Percentiles rank a stretch among this genome's conserved stretches.
Evolutionary conservation across 169 alveolate genomes (phyloP).

Genomic region (Cyclospora cayetanensis): DNA sequence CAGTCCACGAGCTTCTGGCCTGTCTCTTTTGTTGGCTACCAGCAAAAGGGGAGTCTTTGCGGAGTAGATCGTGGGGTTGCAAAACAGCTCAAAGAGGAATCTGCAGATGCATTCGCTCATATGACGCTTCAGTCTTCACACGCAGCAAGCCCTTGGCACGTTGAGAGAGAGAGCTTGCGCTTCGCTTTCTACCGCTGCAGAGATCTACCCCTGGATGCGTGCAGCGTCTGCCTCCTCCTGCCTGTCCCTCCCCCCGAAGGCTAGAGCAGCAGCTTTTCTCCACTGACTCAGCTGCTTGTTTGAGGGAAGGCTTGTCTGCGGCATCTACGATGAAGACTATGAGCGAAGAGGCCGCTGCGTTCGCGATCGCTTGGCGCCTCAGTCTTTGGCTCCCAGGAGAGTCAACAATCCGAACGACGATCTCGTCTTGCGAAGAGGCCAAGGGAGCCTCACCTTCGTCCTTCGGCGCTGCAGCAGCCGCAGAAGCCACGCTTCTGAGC

Average conservation of each 20-base stretch:
- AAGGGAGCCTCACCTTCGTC: not conserved
- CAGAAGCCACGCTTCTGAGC: not conserved
- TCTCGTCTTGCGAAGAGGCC: not conserved
- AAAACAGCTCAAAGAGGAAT: slow-evolving; percentile 38
- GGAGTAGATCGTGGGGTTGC: not conserved
- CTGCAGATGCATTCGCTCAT: too few relatives aligned
- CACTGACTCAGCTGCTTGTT: slow-evolving; percentile 55
- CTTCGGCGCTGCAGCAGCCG: not conserved
- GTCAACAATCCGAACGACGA: not conserved
- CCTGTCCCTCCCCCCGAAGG: too few relatives aligned
- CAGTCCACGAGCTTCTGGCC: slow-evolving; percentile 47
- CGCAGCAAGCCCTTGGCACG: too few relatives aligned
- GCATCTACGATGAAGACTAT: slow-evolving; percentile 57
- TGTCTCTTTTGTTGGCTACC: slow-evolving; percentile 50
- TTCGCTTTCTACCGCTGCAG: too few relatives aligned
- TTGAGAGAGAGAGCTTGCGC: too few relatives aligned
- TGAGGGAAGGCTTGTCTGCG: slow-evolving; percentile 41
- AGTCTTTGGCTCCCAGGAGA: not conserved
- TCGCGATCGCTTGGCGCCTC: not conserved
- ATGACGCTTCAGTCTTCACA: too few relatives aligned
- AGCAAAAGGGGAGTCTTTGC: slow-evolving; percentile 34
- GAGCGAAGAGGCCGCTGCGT: not conserved
- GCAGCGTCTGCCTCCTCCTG: too few relatives aligned
- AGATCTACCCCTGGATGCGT: too few relatives aligned
- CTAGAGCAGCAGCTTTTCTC: too few relatives aligned